Evolutionary conservation across 2,329 filamentous ascomycete genomes (phyloP).

Genomic region (Pezicula rhizophila): DNA sequence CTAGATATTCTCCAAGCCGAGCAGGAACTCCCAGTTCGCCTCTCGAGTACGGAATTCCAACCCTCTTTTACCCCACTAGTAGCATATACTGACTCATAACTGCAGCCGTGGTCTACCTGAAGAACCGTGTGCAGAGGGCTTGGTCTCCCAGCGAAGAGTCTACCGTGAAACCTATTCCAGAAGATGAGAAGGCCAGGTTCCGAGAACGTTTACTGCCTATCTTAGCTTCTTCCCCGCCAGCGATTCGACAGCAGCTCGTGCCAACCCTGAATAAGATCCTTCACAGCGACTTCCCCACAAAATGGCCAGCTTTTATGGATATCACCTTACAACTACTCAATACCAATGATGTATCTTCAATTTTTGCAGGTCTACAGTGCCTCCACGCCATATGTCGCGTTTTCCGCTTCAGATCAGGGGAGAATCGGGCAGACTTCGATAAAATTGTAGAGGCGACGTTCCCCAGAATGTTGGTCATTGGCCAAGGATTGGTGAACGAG

Average conservation of each 20-base stretch:
- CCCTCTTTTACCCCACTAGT: constrained; percentile 20
- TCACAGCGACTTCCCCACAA: constrained; percentile 87
- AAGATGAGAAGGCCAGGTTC: constrained; percentile 83
- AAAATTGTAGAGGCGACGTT: constrained; percentile 90
- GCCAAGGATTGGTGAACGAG: constrained; percentile 82
- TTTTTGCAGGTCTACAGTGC: constrained; percentile 91
- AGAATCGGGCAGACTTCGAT: constrained; percentile 82
- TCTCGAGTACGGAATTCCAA: constrained; percentile 66
- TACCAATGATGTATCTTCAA: constrained; percentile 77
- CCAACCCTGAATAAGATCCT: constrained; percentile 94
- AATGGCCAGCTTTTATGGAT: constrained; percentile 92
- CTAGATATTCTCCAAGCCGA: constrained; percentile 87
- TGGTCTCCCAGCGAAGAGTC: constrained; percentile 78
- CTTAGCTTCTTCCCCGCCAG: constrained; percentile 71
- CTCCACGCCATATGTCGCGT: constrained; percentile 90
- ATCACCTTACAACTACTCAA: constrained; percentile 85
- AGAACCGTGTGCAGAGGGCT: constrained; percentile 91
- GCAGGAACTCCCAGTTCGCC: constrained; percentile 74
- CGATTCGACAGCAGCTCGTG: constrained; percentile 86
- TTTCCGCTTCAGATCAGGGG: constrained; percentile 83
- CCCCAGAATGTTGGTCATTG: constrained; percentile 79
- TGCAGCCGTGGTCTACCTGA: constrained; percentile 90
- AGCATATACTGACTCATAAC: constrained; percentile 23
- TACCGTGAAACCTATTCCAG: constrained; percentile 68
- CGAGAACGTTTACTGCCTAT: constrained; percentile 84